Conservation (phyloP, 345 rosid genomes). For the Eucalyptus sp. region DNA sequence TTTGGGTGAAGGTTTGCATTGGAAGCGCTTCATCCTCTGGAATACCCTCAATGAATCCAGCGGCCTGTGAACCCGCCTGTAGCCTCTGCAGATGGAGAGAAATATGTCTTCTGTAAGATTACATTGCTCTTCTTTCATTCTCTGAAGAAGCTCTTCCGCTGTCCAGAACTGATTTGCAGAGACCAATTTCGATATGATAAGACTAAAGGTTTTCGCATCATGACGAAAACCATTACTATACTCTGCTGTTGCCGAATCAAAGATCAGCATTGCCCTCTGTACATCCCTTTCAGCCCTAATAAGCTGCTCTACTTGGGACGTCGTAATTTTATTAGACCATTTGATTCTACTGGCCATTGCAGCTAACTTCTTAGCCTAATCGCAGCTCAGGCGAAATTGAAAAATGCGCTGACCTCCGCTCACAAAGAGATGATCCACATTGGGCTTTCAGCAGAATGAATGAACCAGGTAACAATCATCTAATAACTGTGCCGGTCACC, state of each 20-base stretch:
- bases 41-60: constrained; percentile 61
- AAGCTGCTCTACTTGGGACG: constrained; percentile 48
- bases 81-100: constrained; percentile 62
- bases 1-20: constrained; percentile 43
- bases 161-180: constrained; percentile 52
- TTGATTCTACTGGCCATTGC: constrained; percentile 29
- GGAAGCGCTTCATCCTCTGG: constrained; percentile 52
- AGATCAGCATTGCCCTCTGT: constrained; percentile 42
- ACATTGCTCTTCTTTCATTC: constrained; percentile 63
- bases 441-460: background rate
- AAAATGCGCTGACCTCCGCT: background rate
- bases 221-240: constrained; percentile 50
- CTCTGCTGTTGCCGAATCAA: constrained; percentile 69
- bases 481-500: background rate
- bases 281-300: constrained; percentile 51
- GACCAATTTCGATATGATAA: constrained; percentile 53
- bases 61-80: constrained; percentile 63
- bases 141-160: constrained; percentile 51
- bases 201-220: constrained; percentile 36
- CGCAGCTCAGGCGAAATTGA: background rate
- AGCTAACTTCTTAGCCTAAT: background rate
- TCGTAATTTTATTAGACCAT: constrained; percentile 49
- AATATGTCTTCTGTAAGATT: constrained; percentile 37
- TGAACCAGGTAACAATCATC: background rate
- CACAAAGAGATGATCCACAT: background rate